Conservation (phyloP, 768 basidiomycete species). For the Tylopilus sp. region DNA sequence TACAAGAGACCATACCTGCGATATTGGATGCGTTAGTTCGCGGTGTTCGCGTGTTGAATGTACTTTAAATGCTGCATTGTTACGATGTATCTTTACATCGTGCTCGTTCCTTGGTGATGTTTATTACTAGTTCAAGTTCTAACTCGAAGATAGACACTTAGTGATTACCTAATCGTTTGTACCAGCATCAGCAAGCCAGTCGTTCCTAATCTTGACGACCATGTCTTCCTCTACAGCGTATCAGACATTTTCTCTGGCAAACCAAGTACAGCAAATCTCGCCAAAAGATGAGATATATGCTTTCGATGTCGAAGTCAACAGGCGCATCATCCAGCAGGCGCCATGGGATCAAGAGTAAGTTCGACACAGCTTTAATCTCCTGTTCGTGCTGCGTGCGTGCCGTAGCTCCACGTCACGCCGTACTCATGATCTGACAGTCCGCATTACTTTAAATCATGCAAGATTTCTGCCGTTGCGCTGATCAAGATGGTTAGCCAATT, state of each 20-base stretch:
- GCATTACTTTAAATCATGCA: constrained; percentile 83
- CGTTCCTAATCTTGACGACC: constrained; percentile 2
- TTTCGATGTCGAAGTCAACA: constrained; percentile 69
- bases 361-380: neutral
- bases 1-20: too few species aligned
- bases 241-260: constrained; percentile 69
- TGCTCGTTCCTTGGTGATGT: too few species aligned
- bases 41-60: too few species aligned
- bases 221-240: constrained; percentile 57
- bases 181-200: too few species aligned
- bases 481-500: constrained; percentile 83
- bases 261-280: constrained; percentile 66
- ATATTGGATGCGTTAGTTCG: too few species aligned
- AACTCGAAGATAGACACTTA: too few species aligned
- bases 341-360: constrained; percentile 90
- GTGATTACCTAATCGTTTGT: too few species aligned
- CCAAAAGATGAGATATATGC: constrained; percentile 79
- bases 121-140: too few species aligned
- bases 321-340: constrained; percentile 57
- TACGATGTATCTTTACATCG: too few species aligned
- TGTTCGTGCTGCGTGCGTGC: neutral
- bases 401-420: neutral
- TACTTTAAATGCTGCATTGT: too few species aligned
- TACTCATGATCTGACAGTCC: constrained; percentile 43
- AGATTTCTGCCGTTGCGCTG: constrained; percentile 91